phyloP scores from a whole-genome alignment of 306 rosid genomes.

The Dryas drummondii region DNA sequence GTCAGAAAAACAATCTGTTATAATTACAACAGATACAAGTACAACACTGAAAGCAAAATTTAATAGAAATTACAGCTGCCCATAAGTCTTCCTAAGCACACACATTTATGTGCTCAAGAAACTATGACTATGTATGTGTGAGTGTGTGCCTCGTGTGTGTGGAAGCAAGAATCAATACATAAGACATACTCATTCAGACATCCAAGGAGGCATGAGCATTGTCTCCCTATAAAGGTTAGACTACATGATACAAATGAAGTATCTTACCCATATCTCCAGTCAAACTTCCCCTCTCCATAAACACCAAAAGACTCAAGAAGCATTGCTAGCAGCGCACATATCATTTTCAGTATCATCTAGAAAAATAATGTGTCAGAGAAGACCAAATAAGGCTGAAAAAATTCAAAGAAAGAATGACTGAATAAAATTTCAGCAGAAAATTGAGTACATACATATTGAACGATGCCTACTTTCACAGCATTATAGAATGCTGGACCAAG shows the following conservation, averaged over 20 bases:
- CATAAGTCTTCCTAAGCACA: slow-evolving; percentile 7
- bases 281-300: slow-evolving; percentile 96
- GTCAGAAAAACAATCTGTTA: slow-evolving; percentile 20
- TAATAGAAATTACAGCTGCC: slow-evolving; percentile 7
- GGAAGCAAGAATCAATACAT: neutral
- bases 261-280: slow-evolving; percentile 90
- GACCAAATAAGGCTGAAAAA: slow-evolving; percentile 23
- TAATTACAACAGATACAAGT: neutral
- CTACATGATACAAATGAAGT: neutral
- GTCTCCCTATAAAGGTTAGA: neutral
- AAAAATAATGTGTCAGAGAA: slow-evolving; percentile 34
- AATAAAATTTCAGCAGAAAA: slow-evolving; percentile 29
- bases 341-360: slow-evolving; percentile 95
- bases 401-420: neutral
- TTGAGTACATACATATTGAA: slow-evolving; percentile 83
- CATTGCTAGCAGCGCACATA: slow-evolving; percentile 93
- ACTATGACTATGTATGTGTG: neutral
- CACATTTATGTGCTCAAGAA: slow-evolving; percentile 10
- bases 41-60: neutral
- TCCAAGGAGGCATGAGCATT: neutral
- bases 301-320: slow-evolving; percentile 86
- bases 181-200: neutral
- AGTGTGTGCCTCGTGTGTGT: neutral
- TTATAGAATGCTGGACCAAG: slow-evolving; percentile 91
- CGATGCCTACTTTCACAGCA: slow-evolving; percentile 97